These are phyloP conservation scores for Oryza punctata DNA, from an alignment of 176 grass and related monocot species.

Conservation along the genomic window DNA sequence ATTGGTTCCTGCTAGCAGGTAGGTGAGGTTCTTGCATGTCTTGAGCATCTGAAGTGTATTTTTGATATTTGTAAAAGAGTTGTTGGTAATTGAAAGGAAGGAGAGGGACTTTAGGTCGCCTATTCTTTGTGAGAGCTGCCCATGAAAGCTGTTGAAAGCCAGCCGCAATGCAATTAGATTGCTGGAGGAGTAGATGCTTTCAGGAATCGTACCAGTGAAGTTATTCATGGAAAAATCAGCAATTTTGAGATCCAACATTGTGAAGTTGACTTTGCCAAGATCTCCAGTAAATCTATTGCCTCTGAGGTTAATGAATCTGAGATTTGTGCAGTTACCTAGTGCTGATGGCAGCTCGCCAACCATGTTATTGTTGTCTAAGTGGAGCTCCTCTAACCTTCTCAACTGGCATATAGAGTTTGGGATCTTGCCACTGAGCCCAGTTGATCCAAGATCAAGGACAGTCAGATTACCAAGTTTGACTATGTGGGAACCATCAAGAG, in stretches of 20 bases:
- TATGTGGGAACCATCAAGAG: conserved; percentile 49
- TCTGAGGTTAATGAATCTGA: conserved; percentile 62
- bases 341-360: conserved; percentile 46
- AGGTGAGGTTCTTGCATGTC: conserved; percentile 51
- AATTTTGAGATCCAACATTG: conserved; percentile 49
- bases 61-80: conserved; percentile 60
- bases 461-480: conserved; percentile 46
- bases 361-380: conserved; percentile 56
- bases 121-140: conserved; percentile 59
- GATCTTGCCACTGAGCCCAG: conserved; percentile 39
- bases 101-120: conserved; percentile 56
- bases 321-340: conserved; percentile 55
- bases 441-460: conserved; percentile 58
- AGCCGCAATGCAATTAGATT: conserved; percentile 60
- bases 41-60: conserved; percentile 66
- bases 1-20: conserved; percentile 55
- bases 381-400: conserved; percentile 44
- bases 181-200: conserved; percentile 67
- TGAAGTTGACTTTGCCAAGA: conserved; percentile 59
- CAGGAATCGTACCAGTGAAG: conserved; percentile 60
- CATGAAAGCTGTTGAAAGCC: conserved; percentile 51
- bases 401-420: conserved; percentile 63
- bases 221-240: conserved; percentile 60
- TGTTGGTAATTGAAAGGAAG: conserved; percentile 68
- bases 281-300: conserved; percentile 56